Conservation (phyloP, 768 basidiomycete species). For the Phallus indusiatus region DNA sequence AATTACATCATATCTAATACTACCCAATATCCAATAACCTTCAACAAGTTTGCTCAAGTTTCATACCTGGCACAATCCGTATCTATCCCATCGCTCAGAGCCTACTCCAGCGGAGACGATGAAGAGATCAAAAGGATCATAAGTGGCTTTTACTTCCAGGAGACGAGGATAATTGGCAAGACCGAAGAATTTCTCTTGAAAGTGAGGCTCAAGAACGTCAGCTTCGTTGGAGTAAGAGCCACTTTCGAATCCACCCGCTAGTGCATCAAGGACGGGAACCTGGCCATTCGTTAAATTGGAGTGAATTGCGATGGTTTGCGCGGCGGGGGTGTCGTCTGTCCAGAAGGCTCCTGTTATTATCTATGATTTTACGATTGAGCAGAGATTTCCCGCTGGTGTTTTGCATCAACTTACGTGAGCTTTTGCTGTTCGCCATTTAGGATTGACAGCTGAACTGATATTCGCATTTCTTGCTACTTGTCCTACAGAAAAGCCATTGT, state of each 20-base stretch:
- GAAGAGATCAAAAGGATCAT: constrained; percentile 18
- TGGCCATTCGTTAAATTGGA: constrained; percentile 2
- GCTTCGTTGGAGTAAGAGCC: constrained; percentile 28
- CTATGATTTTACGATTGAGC: background rate
- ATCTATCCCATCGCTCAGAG: background rate
- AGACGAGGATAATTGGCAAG: constrained; percentile 22
- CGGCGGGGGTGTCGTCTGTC: background rate
- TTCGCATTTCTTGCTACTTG: constrained; percentile 26
- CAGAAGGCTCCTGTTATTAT: too few species aligned
- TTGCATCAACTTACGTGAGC: constrained; percentile 21
- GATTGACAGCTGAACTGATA: constrained; percentile 24
- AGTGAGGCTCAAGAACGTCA: constrained; percentile 23
- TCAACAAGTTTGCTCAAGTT: too few species aligned
- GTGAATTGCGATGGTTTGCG: constrained; percentile 11
- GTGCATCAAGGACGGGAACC: background rate
- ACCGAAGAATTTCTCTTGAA: constrained; percentile 26
- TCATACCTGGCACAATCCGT: background rate
- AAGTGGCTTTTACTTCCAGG: constrained; percentile 23
- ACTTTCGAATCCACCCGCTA: constrained; percentile 8
- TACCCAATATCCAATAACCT: too few species aligned
- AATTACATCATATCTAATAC: too few species aligned
- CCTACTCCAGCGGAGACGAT: background rate
- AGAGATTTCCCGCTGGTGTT: background rate
- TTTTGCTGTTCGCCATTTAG: constrained; percentile 30
- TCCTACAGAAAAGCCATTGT: constrained; percentile 12